Evolutionary conservation across 306 rosid species (phyloP).

Genomic region (Prunus davidiana): DNA sequence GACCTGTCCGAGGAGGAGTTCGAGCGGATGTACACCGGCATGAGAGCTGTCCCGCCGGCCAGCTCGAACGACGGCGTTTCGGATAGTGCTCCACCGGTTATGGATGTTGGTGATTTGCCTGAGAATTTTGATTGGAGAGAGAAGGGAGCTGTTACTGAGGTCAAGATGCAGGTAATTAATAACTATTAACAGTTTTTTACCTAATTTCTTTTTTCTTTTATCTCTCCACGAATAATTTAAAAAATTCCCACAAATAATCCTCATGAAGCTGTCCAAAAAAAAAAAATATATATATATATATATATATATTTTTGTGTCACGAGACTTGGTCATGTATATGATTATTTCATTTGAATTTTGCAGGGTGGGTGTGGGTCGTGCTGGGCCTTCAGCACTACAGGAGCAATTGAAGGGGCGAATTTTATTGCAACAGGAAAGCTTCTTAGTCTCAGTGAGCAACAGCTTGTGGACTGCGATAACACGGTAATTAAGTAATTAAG

Average conservation of each 20-base stretch:
- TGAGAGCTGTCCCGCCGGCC: constrained; percentile 26
- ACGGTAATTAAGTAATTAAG: constrained; percentile 38
- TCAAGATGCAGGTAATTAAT: constrained; percentile 73
- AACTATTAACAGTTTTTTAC: background rate
- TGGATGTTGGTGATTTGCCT: constrained; percentile 55
- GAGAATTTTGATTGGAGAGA: constrained; percentile 88
- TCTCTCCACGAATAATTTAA: no score
- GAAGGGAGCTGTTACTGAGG: constrained; percentile 83
- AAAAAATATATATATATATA: no score
- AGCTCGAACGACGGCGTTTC: background rate
- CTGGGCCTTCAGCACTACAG: constrained; percentile 96
- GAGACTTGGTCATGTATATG: background rate
- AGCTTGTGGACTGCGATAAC: constrained; percentile 85
- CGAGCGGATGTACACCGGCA: constrained; percentile 49
- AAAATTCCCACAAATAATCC: no score
- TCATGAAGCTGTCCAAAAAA: no score
- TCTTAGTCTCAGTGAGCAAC: constrained; percentile 85
- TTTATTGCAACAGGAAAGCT: constrained; percentile 78
- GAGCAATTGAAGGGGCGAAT: constrained; percentile 85
- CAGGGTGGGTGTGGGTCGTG: constrained; percentile 90
- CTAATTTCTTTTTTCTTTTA: no score
- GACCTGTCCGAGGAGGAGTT: constrained; percentile 75
- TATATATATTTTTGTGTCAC: background rate
- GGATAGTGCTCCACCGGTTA: constrained; percentile 9
- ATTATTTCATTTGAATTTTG: background rate